These are phyloP conservation scores for Tricholoma matsutake DNA, from an alignment of 768 basidiomycete species.

Conservation along the genomic window DNA sequence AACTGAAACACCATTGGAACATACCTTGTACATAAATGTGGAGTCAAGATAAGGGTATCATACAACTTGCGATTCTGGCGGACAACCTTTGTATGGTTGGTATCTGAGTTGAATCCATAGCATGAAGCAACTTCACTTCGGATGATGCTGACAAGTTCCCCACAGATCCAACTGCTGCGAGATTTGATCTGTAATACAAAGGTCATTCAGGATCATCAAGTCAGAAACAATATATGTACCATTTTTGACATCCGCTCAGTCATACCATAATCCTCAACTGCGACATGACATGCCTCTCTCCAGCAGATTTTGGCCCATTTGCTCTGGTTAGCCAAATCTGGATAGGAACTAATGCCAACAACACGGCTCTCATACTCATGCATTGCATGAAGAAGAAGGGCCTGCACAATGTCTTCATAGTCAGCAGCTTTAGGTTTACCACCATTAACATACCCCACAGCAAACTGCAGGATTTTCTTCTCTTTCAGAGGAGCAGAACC, in stretches of 20 bases:
- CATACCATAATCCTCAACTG: not conserved
- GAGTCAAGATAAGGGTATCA: not conserved
- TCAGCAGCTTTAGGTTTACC: slow-evolving; percentile 11
- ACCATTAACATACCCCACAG: not conserved
- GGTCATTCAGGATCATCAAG: not conserved
- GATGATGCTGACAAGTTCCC: not conserved
- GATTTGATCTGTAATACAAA: not conserved
- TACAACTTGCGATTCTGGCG: not conserved
- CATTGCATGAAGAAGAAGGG: not conserved
- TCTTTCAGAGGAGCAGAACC: no score
- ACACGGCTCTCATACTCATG: slow-evolving; percentile 17
- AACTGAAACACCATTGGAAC: not conserved
- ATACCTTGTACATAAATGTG: not conserved
- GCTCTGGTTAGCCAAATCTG: not conserved
- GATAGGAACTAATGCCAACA: not conserved
- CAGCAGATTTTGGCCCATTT: not conserved
- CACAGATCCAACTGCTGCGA: not conserved
- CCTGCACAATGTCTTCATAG: slow-evolving; percentile 1
- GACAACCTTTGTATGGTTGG: not conserved
- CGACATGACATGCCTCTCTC: not conserved
- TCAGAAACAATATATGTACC: not conserved
- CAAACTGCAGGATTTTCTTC: not conserved
- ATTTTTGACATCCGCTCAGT: not conserved
- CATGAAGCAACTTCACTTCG: not conserved
- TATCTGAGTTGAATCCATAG: not conserved